phyloP scores from a whole-genome alignment of 331 rosid species.

The Cydonia oblonga region DNA sequence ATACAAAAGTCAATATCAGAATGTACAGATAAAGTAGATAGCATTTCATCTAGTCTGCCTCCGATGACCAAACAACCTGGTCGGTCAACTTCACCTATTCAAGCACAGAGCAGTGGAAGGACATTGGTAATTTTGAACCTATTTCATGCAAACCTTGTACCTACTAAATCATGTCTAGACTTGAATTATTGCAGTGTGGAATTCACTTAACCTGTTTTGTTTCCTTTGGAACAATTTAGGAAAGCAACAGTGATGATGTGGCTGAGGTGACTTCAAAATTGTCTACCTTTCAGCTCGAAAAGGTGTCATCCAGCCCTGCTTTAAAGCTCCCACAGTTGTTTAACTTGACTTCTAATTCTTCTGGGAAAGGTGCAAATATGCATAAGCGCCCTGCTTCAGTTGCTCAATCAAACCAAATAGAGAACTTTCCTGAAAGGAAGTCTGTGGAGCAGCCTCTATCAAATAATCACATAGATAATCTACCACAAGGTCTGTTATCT shows the following conservation, averaged over 20 bases:
- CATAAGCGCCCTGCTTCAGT: constrained; percentile 57
- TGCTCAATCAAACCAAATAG: constrained; percentile 56
- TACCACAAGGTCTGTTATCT: constrained; percentile 53
- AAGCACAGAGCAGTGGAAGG: constrained; percentile 70
- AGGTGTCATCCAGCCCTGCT: constrained; percentile 73
- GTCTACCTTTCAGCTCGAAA: constrained; percentile 68
- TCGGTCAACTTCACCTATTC: constrained; percentile 58
- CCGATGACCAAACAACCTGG: constrained; percentile 53
- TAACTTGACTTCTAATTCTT: constrained; percentile 75
- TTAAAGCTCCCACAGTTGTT: constrained; percentile 95
- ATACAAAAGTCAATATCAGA: constrained; percentile 89
- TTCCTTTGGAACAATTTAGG: constrained; percentile 37
- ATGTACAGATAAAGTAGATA: constrained; percentile 83
- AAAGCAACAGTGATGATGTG: constrained; percentile 56
- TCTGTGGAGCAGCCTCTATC: constrained; percentile 45
- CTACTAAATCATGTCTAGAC: background rate
- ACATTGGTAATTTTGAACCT: constrained; percentile 39
- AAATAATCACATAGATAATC: constrained; percentile 40
- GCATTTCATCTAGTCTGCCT: constrained; percentile 62
- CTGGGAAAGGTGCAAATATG: constrained; percentile 76
- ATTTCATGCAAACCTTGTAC: background rate
- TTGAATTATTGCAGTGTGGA: background rate
- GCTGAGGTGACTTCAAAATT: constrained; percentile 66
- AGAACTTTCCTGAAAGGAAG: constrained; percentile 56
- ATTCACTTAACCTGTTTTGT: background rate